Base-by-base conservation (phyloP, 2,329 filamentous ascomycete genomes). In the Sporothrix pallida region DNA sequence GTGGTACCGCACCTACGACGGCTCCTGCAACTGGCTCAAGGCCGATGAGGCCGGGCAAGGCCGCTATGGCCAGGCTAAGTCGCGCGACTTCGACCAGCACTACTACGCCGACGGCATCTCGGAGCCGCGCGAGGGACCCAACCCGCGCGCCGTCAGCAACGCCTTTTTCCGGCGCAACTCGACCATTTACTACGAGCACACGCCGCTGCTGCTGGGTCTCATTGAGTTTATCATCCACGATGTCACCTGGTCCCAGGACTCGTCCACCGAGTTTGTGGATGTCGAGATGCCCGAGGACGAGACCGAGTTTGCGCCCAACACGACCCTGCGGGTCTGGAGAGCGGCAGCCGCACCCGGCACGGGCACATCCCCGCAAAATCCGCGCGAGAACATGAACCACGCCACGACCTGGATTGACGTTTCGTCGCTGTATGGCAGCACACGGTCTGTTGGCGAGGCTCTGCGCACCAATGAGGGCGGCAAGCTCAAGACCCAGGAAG, bases 21-120 rank as follows among this genome's bases (percentile, higher is more conserved):
- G 75, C 17, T 72, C 75, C 13, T 76, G 75, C 71, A 76, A 76
- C 70, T 76, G 75, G 75, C 67, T 76, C 68, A 76, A 76, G 72
- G 52, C 60, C 44, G 72, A 50, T 48, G 75, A 76, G 63, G 65
- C 72, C 7, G 62, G 23, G 1, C 58, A 73, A 54, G 75, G 75
- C 69, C 54, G 69, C 52, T 72, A 69, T 31, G 75, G 71, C n/a
- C 62, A 58, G 62, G 42, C 69, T n/a, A 76, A 76, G 73, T 76
- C 75, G 20, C 73, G 75, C 54, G 75, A 76, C 63, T 75, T 75
- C 37, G 71, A 68, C 37, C 75, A 76, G 60, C 69, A 76, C 63
- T 63, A 52, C 48, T 76, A 75, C 37, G 75, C 75, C 13, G 75
- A 76, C 31, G 75, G 73, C 68, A 70, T 76, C 58, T 65, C 71